phyloP scores from a whole-genome alignment of 2,329 filamentous ascomycete genomes.

The Penicillium sclerotiorum region DNA sequence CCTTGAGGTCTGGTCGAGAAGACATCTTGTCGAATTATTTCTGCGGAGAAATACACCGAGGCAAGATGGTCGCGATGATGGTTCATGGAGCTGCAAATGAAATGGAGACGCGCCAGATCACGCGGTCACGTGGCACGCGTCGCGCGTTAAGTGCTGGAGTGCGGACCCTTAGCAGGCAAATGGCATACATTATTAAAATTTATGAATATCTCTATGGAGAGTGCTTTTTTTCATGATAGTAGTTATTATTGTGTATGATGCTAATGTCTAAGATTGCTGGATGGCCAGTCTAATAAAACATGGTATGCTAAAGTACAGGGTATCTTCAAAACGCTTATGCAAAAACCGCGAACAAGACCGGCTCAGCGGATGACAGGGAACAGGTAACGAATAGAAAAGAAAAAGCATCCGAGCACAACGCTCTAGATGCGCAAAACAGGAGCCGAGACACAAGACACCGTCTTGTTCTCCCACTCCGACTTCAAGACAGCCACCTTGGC shows the following conservation, averaged over 20 bases:
- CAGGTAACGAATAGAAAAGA: slow-evolving; percentile 21
- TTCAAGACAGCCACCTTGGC: slow-evolving; percentile 34
- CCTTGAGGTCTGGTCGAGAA: slow-evolving; percentile 72
- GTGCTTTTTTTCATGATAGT: slow-evolving; percentile 1
- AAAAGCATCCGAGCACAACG: slow-evolving; percentile 16
- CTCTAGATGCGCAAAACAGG: slow-evolving; percentile 16
- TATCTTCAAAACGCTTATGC: slow-evolving; percentile 32
- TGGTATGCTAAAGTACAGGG: slow-evolving; percentile 25
- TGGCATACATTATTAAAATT: too few species aligned
- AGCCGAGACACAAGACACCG: slow-evolving; percentile 13
- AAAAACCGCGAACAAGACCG: slow-evolving; percentile 27
- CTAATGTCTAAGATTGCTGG: not conserved
- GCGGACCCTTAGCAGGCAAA: not conserved
- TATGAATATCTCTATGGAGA: not conserved
- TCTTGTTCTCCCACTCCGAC: slow-evolving; percentile 27
- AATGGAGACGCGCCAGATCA: slow-evolving; percentile 28
- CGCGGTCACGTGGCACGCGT: slow-evolving; percentile 41
- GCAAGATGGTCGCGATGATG: slow-evolving; percentile 5
- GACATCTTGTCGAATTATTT: slow-evolving; percentile 57
- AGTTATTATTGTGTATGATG: slow-evolving; percentile 18
- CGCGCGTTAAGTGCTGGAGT: slow-evolving; percentile 25
- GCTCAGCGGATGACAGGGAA: slow-evolving; percentile 28
- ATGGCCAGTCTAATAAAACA: not conserved
- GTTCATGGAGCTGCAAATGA: not conserved
- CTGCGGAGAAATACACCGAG: slow-evolving; percentile 10